Evolutionary conservation across 208 protist species (phyloP), one percentile per base, ranked within the genome.

Genomic region (Leishmania martiniquensis): DNA sequence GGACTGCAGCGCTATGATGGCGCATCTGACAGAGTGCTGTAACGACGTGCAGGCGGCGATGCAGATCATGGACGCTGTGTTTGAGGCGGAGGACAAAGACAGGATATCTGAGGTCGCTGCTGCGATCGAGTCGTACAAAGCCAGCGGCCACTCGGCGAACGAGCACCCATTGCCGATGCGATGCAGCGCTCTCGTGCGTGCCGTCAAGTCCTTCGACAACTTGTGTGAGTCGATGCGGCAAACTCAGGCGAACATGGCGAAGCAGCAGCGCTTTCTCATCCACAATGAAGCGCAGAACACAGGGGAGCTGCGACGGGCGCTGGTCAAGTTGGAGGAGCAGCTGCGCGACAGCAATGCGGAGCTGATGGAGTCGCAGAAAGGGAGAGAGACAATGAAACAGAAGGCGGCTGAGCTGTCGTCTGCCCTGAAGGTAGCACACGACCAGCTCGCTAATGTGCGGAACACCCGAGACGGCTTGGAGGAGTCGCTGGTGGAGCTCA

Each of bases 191-290:
- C 76, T 85, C 12, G 73, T 84, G n/a, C 75, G 79, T 4, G 70
- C 73, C 17, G 63, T 89, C 12, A 67, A 76, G 55, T 69, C 85
- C 12, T 59, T 86, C 15, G 67, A 73, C 17, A 74, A 84, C 63
- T 22, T 82, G 17, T 85, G 82, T 52, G 70, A 75, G 55, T 44
- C 70, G 29, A 47, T 93, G 67, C 39, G n/a, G 37, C 52, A 80
- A 3, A 59, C 67, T 4, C 75, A 74, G 32, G 51, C 62, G 5
- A 84, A 87, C 69, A 76, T 79, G 55, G 59, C 62, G 9, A 81
- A 80, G 42, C 78, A 81, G 60, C 85, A 86, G 75, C 71, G 76
- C 44, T 89, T 89, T 68, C 76, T 89, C 15, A 77, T 89, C n/a
- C 39, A 89, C 32, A 73, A 82, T 32, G 77, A 80, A 51, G 32